phyloP scores from a whole-genome alignment of 2,329 filamentous ascomycete species.

The Xylaria multiplex region DNA sequence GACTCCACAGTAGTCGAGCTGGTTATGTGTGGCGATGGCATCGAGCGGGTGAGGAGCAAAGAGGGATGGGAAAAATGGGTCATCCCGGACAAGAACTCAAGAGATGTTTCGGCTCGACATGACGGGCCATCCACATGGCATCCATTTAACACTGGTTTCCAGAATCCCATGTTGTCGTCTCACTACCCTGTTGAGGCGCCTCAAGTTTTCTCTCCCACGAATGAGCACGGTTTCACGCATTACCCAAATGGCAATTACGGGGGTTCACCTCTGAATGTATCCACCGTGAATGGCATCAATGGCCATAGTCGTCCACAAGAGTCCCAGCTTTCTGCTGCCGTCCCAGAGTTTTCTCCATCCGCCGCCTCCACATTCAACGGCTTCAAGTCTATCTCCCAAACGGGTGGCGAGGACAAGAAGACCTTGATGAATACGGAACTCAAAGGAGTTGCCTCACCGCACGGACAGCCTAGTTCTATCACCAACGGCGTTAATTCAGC shows the following conservation, averaged over 20 bases:
- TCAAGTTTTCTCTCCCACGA: constrained; percentile 47
- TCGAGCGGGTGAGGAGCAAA: constrained; percentile 79
- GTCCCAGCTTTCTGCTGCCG: constrained; percentile 68
- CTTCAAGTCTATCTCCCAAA: constrained; percentile 22
- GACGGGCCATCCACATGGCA: constrained; percentile 66
- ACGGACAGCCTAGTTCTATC: constrained; percentile 11
- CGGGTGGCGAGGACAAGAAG: constrained; percentile 12
- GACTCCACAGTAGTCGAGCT: constrained; percentile 79
- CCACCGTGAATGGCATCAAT: constrained; percentile 43
- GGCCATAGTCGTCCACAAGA: constrained; percentile 50
- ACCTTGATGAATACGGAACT: constrained; percentile 6
- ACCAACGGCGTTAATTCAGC: constrained; percentile 23
- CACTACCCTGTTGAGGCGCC: constrained; percentile 44
- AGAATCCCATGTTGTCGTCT: constrained; percentile 41
- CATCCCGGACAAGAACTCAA: constrained; percentile 70
- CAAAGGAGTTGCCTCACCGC: constrained; percentile 25
- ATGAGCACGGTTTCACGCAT: constrained; percentile 46
- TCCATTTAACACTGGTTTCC: constrained; percentile 34
- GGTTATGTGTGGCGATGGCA: constrained; percentile 76
- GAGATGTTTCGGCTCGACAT: constrained; percentile 78
- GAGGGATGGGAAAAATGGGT: constrained; percentile 86
- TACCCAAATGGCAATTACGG: constrained; percentile 49
- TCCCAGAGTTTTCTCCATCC: constrained; percentile 68
- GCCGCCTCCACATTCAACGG: constrained; percentile 31
- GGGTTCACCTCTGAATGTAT: constrained; percentile 36